Conservation (phyloP, 257 asterid species). For the Solanum pimpinellifolium region DNA sequence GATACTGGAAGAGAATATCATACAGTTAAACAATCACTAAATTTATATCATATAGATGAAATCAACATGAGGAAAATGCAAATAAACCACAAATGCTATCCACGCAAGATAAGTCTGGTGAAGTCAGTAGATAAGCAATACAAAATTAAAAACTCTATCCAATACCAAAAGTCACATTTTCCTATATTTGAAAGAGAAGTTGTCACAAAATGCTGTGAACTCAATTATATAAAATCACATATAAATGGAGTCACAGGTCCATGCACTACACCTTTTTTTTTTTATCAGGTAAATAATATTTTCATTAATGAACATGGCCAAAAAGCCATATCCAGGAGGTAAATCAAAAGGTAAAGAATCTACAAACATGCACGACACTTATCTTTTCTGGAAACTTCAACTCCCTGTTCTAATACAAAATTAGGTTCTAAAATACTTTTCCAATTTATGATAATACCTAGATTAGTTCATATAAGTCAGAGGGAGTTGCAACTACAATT, state of each 20-base stretch:
- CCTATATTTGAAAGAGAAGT: not conserved
- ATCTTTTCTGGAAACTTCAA: not conserved
- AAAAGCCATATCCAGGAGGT: not conserved
- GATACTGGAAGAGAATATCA: conserved; percentile 58
- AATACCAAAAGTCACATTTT: not conserved
- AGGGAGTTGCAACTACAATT: not conserved
- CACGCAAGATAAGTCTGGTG: not conserved
- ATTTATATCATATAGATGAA: not conserved
- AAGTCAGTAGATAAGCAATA: not conserved
- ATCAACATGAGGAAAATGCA: not conserved
- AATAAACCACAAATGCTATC: not conserved
- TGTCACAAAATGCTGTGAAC: not conserved
- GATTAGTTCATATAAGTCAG: not conserved
- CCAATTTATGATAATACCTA: not conserved
- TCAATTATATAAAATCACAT: not conserved
- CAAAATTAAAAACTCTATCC: not conserved
- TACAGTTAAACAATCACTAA: not conserved
- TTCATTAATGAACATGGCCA: not conserved
- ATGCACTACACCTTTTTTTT: not conserved
- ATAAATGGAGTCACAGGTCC: not conserved
- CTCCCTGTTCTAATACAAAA: not conserved
- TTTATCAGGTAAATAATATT: not conserved
- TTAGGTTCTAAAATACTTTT: not conserved
- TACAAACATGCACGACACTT: not conserved
- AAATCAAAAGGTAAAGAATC: not conserved